A percentile compares a stretch with the other conserved stretches of the same genome.
Conservation (phyloP, 2,329 filamentous ascomycete species). For the Colletotrichum godetiae region DNA sequence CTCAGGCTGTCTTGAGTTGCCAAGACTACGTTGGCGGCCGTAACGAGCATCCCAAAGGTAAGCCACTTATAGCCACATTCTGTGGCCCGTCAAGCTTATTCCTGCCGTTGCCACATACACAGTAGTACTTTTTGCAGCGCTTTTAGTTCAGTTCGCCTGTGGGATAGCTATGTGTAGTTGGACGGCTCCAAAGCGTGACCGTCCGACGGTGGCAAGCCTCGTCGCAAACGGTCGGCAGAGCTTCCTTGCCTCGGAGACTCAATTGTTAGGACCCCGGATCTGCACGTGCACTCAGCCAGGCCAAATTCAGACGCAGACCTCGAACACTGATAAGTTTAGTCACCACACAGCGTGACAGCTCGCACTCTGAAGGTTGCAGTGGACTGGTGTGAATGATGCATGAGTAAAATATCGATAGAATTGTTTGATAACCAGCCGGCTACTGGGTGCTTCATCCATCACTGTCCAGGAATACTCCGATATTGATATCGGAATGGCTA, state of each 20-base stretch:
- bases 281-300: not conserved
- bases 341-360: not conserved
- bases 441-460: not conserved
- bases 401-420: not conserved
- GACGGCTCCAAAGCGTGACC: constrained; percentile 1
- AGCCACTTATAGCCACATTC: not conserved
- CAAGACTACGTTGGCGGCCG: not conserved
- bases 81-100: not conserved
- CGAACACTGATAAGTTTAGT: not conserved
- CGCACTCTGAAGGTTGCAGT: not conserved
- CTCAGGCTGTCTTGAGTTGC: not conserved
- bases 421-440: not conserved
- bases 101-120: not conserved
- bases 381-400: not conserved
- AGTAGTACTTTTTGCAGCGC: not conserved
- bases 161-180: not conserved
- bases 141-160: not conserved
- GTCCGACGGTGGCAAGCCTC: constrained; percentile 20
- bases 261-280: not conserved
- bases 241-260: not conserved
- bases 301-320: not conserved
- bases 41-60: not conserved
- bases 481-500: not conserved
- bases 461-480: not conserved
- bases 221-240: constrained; percentile 24